Percentiles rank a stretch among this genome's conserved stretches.
Conservation (phyloP, 2,329 filamentous ascomycete genomes). For the Akanthomyces lecanii region DNA sequence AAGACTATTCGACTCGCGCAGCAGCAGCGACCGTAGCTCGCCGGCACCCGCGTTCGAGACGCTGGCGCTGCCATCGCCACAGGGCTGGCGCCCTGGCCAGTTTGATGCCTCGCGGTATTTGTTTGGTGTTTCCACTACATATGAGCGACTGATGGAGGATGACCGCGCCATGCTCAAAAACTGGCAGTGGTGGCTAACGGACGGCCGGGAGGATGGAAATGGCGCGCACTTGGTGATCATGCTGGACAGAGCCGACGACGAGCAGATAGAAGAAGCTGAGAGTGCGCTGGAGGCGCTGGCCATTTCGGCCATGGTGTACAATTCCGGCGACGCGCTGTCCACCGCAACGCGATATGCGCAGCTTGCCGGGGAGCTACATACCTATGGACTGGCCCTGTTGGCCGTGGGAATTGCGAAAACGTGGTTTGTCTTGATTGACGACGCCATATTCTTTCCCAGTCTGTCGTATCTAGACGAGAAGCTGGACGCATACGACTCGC, state of each 20-base stretch:
- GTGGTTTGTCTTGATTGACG: constrained; percentile 43
- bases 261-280: constrained; percentile 31
- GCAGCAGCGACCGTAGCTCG: neutral
- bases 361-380: constrained; percentile 32
- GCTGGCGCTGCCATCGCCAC: constrained; percentile 31
- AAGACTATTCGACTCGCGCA: neutral
- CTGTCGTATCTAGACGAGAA: constrained; percentile 35
- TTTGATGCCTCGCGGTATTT: constrained; percentile 39
- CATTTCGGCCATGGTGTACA: constrained; percentile 37
- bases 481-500: constrained; percentile 33
- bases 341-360: constrained; percentile 35
- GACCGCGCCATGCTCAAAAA: constrained; percentile 37
- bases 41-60: constrained; percentile 6
- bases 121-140: constrained; percentile 43
- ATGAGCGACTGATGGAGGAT: constrained; percentile 34
- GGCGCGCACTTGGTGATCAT: constrained; percentile 40
- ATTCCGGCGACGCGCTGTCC: constrained; percentile 30
- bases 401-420: constrained; percentile 35
- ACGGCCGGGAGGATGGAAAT: constrained; percentile 36
- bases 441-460: constrained; percentile 44
- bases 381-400: constrained; percentile 31
- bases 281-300: constrained; percentile 31
- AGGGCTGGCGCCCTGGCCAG: constrained; percentile 28
- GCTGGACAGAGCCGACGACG: constrained; percentile 35
- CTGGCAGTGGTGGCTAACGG: constrained; percentile 45